Evolutionary conservation across 441 rosid species (phyloP), one percentile per base, ranked within the genome.

Genomic region (Gossypium davidsonii): DNA sequence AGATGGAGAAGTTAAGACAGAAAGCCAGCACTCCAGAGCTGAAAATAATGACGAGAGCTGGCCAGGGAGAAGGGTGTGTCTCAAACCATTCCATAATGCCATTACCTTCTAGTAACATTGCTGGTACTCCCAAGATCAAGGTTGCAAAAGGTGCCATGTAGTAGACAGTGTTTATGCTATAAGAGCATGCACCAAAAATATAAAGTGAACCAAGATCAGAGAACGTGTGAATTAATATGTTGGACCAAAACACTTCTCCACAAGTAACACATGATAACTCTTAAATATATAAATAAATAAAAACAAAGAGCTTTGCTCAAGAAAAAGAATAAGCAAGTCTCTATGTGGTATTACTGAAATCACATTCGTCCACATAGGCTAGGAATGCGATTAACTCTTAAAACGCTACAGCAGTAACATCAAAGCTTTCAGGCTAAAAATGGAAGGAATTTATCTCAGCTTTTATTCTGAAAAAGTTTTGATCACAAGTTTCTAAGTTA

Each of bases 141-240:
- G 98, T 95, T 69, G 99, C 99, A 72, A 87, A 89, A 51, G 99
- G 99, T 20, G 99, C 98, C 99, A 95, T 95, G 84, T 95, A 95
- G 88, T 91, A 95, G 56, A 95, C 99, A 0, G 98, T 95, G 92
- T 94, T 94, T 78, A 94, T 92, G 86, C 98, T 89, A 71, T 6
- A 75, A n/a, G 71, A 31, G 7, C 9, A 63, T 21, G 44, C 17
- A 48, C 57, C 44, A 46, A 65, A 65, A 74, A 78, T 44, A 65
- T 52, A 69, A 46, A 51, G 48, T 39, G 66, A 18, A 21, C 44
- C 60, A 66, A 73, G 31, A 72, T 79, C 77, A 76, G 76, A 65
- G 15, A 55, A 70, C 18, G 37, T 21, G 8, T 5, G 11, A 44
- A 26, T 25, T 57, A 44, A 46, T 39, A 57, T 26, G 26, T 59